These are phyloP conservation scores for Thalassia testudinum DNA, from an alignment of 116 monocot genomes.

Conservation along the genomic window DNA sequence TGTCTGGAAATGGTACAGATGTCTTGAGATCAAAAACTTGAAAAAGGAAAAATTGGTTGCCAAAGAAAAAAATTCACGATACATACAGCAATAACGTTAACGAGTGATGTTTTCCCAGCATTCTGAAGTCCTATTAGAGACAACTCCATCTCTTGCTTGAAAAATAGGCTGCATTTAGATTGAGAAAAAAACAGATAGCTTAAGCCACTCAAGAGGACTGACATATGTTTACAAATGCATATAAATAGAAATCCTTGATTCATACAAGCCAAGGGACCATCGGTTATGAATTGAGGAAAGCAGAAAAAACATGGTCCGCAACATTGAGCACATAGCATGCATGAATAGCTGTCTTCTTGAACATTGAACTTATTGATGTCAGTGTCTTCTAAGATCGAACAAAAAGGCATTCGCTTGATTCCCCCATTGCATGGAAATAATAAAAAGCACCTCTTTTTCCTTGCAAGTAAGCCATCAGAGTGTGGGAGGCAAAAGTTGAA, in stretches of 20 bases:
- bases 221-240: background rate
- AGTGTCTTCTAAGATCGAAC: no score
- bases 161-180: slow-evolving; percentile 59
- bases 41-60: background rate
- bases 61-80: background rate
- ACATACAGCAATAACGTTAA: slow-evolving; percentile 87
- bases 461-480: no score
- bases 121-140: slow-evolving; percentile 95
- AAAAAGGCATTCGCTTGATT: no score
- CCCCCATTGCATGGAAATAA: no score
- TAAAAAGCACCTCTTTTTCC: no score
- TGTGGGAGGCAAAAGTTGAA: no score
- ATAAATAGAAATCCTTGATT: background rate
- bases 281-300: background rate
- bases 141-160: slow-evolving; percentile 98
- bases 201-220: background rate
- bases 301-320: background rate
- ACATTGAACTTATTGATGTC: no score
- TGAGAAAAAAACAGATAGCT: background rate
- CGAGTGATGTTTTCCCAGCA: slow-evolving; percentile 96
- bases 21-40: background rate
- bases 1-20: slow-evolving; percentile 39
- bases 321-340: background rate
- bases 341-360: no score
- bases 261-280: background rate